Conservation (phyloP, 176 grass and related monocot species). For the Rhynchospora pubera region DNA sequence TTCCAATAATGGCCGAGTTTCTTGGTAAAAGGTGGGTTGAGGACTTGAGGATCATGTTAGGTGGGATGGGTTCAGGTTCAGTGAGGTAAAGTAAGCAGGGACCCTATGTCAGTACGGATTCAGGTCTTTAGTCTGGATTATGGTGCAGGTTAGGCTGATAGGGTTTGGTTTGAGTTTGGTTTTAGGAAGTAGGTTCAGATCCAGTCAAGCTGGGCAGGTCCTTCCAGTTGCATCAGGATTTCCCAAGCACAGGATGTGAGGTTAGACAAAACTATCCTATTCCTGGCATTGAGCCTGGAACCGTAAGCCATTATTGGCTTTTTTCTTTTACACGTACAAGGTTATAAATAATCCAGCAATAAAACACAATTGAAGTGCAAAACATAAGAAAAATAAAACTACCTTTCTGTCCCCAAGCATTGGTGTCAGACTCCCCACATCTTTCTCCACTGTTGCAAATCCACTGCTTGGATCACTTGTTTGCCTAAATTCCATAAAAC, state of each 20-base stretch:
- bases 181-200: neutral
- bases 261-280: neutral
- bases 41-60: neutral
- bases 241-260: neutral
- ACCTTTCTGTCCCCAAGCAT: conserved; percentile 83
- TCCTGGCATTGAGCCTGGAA: neutral
- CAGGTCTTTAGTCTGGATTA: neutral
- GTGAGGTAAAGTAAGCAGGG: neutral
- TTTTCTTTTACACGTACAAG: too few relatives aligned
- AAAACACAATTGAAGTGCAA: neutral
- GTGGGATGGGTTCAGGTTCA: neutral
- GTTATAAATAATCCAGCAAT: neutral
- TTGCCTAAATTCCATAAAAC: conserved; percentile 38
- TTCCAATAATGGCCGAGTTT: neutral
- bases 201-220: neutral
- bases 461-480: conserved; percentile 55
- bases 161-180: neutral
- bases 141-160: neutral
- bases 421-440: conserved; percentile 63
- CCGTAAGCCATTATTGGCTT: neutral
- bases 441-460: conserved; percentile 68
- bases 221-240: neutral
- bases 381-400: neutral
- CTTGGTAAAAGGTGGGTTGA: neutral
- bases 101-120: neutral